These are phyloP conservation scores for Endotrypanum monterogeii DNA, from an alignment of 208 protist species.

Conservation along the genomic window DNA sequence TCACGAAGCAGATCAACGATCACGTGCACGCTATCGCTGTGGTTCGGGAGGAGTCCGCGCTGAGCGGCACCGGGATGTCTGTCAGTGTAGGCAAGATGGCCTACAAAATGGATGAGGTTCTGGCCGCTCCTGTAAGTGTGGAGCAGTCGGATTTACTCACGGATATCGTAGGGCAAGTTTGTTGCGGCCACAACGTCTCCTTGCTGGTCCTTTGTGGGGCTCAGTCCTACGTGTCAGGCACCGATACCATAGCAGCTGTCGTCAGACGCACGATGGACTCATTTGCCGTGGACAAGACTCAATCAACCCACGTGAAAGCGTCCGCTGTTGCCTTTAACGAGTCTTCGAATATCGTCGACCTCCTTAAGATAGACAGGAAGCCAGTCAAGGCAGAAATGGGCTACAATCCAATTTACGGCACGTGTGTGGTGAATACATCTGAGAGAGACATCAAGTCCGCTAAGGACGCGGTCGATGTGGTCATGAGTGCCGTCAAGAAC, in stretches of 20 bases:
- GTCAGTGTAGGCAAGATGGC: slow-evolving; percentile 18
- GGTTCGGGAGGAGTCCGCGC: slow-evolving; percentile 23
- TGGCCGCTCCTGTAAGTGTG: slow-evolving; percentile 18
- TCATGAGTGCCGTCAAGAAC: slow-evolving; percentile 31
- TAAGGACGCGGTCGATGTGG: slow-evolving; percentile 33
- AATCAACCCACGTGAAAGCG: slow-evolving; percentile 33
- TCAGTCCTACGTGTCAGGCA: slow-evolving; percentile 13
- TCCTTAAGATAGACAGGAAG: slow-evolving; percentile 24
- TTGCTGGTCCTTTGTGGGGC: slow-evolving; percentile 35
- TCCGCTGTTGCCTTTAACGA: slow-evolving; percentile 32
- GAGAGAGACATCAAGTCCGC: slow-evolving; percentile 34
- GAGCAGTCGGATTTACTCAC: slow-evolving; percentile 43
- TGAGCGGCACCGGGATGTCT: slow-evolving; percentile 30
- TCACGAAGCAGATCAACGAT: slow-evolving; percentile 50
- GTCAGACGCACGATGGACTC: slow-evolving; percentile 31
- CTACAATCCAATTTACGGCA: slow-evolving; percentile 57
- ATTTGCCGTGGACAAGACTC: slow-evolving; percentile 28
- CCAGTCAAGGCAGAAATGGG: slow-evolving; percentile 39
- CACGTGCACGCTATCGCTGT: slow-evolving; percentile 40
- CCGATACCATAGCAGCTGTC: slow-evolving; percentile 22
- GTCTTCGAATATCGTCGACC: slow-evolving; percentile 32
- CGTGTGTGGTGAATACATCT: slow-evolving; percentile 50
- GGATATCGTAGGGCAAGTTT: slow-evolving; percentile 41
- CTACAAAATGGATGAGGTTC: slow-evolving; percentile 50
- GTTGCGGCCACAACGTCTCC: slow-evolving; percentile 54